A percentile compares a stretch with the other conserved stretches of the same genome.
Evolutionary conservation across 257 asterid genomes (phyloP).

Genomic region (Solanum pinnatisectum): DNA sequence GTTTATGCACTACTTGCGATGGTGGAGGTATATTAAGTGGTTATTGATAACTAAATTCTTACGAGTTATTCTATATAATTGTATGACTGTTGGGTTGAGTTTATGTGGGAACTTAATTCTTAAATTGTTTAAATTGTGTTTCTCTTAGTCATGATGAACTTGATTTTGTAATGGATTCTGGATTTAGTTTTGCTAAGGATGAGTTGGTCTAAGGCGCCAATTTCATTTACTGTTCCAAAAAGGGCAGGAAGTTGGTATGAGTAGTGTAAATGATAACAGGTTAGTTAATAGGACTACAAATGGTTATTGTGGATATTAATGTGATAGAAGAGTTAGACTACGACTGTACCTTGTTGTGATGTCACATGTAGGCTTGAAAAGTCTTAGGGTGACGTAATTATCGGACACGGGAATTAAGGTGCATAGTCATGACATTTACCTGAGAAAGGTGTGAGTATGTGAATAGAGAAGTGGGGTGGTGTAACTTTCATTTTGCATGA

Average conservation of each 20-base stretch:
- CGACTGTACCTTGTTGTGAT: neutral
- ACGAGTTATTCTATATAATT: no score
- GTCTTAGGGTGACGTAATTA: neutral
- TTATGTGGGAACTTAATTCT: neutral
- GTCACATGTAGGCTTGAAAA: neutral
- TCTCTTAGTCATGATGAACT: no score
- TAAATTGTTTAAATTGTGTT: neutral
- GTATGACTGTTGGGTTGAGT: no score
- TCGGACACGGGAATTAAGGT: neutral
- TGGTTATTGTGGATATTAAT: neutral
- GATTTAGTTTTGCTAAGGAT: no score
- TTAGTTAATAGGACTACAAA: neutral
- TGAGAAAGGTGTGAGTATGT: no score
- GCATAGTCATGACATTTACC: neutral
- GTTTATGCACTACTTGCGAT: no score
- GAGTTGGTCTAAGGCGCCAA: neutral
- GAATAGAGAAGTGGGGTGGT: no score
- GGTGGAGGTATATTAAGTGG: no score
- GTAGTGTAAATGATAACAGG: no score
- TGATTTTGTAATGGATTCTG: neutral
- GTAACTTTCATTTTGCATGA: neutral
- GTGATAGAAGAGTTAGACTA: neutral
- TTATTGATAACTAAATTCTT: neutral
- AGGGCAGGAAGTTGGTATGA: neutral
- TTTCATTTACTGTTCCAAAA: no score